phyloP scores from a whole-genome alignment of 75 land plant genomes.

The Sequoiadendron giganteum region DNA sequence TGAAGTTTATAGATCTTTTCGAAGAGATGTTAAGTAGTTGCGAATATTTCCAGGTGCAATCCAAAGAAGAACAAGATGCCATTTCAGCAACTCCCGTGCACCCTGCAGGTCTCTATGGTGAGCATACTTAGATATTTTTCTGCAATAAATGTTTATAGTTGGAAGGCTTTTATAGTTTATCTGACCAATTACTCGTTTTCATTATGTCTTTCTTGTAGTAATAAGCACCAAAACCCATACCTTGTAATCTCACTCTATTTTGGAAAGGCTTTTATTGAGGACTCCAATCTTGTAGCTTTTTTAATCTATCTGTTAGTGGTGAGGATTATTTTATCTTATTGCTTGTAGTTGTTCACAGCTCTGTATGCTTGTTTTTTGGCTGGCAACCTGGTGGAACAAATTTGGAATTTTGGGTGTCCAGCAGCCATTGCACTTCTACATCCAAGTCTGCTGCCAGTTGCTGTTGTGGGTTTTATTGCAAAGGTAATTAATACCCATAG shows the following conservation, averaged over 20 bases:
- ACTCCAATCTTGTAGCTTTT: not conserved
- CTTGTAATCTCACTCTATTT: not conserved
- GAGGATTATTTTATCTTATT: slow-evolving; percentile 3
- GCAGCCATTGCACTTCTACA: slow-evolving; percentile 88
- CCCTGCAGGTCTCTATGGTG: slow-evolving; percentile 73
- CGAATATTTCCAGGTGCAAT: slow-evolving; percentile 52
- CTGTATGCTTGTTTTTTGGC: slow-evolving; percentile 70
- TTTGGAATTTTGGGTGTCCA: slow-evolving; percentile 95
- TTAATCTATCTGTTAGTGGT: not conserved
- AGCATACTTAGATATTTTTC: slow-evolving; percentile 8
- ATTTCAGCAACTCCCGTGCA: slow-evolving; percentile 90
- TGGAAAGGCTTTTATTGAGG: not conserved
- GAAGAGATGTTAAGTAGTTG: not conserved
- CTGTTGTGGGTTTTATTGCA: slow-evolving; percentile 76
- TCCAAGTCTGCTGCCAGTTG: slow-evolving; percentile 87
- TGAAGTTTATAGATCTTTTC: not conserved
- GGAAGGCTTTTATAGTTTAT: not conserved
- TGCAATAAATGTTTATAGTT: not conserved
- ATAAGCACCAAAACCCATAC: not conserved
- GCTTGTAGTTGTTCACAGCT: slow-evolving; percentile 52
- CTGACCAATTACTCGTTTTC: not conserved
- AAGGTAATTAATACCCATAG: slow-evolving; percentile 49
- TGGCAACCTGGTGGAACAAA: slow-evolving; percentile 87
- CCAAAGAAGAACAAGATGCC: slow-evolving; percentile 71
- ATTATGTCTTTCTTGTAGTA: not conserved